phyloP scores from a whole-genome alignment of 2,329 filamentous ascomycete species.

The Ramichloridium luteum region DNA sequence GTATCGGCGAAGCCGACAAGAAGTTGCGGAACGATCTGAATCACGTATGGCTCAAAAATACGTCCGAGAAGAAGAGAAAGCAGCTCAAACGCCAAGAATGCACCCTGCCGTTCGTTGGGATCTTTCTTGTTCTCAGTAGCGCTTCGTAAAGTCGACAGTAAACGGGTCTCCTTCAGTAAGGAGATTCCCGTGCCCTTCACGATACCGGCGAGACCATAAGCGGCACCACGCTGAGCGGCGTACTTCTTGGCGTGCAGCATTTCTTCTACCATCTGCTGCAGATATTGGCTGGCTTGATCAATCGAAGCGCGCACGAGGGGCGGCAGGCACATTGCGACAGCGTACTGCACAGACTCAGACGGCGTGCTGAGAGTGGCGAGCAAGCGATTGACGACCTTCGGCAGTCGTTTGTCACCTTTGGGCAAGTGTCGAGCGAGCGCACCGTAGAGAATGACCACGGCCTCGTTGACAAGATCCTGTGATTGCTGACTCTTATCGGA shows the following conservation, averaged over 20 bases:
- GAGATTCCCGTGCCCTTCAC: constrained; percentile 78
- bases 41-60: constrained; percentile 90
- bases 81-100: constrained; percentile 81
- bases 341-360: constrained; percentile 93
- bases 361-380: constrained; percentile 83
- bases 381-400: constrained; percentile 74
- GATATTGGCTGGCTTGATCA: constrained; percentile 66
- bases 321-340: constrained; percentile 85
- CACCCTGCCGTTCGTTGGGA: constrained; percentile 72
- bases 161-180: constrained; percentile 69
- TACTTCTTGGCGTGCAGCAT: constrained; percentile 84
- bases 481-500: constrained; percentile 71
- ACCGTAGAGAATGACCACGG: constrained; percentile 94
- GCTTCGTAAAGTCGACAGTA: constrained; percentile 67
- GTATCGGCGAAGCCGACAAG: constrained; percentile 80
- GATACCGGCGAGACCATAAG: constrained; percentile 86
- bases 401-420: constrained; percentile 73
- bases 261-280: constrained; percentile 67
- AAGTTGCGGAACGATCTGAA: constrained; percentile 85
- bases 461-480: constrained; percentile 86
- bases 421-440: constrained; percentile 80
- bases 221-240: constrained; percentile 81
- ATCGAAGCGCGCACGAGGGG: constrained; percentile 74
- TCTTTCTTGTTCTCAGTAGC: constrained; percentile 96
- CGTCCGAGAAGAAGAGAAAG: constrained; percentile 75